A percentile compares a stretch with the other conserved stretches of the same genome.
Evolutionary conservation across 352 stramenopile species (phyloP).

Genomic region (Plasmopara viticola): DNA sequence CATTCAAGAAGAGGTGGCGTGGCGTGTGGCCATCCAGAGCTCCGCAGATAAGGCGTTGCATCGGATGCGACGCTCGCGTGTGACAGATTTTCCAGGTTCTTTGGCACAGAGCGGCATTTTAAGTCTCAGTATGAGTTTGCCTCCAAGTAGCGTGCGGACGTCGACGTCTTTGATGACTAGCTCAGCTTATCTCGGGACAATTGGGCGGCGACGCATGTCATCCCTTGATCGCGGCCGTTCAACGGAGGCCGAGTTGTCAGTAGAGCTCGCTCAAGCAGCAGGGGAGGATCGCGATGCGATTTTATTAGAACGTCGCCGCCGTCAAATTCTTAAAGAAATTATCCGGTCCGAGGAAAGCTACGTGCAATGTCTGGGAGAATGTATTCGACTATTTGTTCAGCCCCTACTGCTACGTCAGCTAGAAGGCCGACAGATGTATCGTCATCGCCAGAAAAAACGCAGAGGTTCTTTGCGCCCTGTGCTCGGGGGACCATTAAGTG

Average conservation of each 20-base stretch:
- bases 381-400: slow-evolving; percentile 79
- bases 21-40: slow-evolving; percentile 58
- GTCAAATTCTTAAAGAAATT: slow-evolving; percentile 79
- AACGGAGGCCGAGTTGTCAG: slow-evolving; percentile 30
- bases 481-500: slow-evolving; percentile 20
- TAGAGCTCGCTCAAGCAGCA: slow-evolving; percentile 21
- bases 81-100: slow-evolving; percentile 48
- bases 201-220: slow-evolving; percentile 22
- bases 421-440: slow-evolving; percentile 64
- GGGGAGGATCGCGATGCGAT: slow-evolving; percentile 39
- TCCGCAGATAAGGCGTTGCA: slow-evolving; percentile 64
- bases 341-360: slow-evolving; percentile 82
- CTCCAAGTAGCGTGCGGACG: slow-evolving; percentile 16
- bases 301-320: slow-evolving; percentile 55
- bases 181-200: slow-evolving; percentile 8
- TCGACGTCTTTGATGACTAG: slow-evolving; percentile 23
- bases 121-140: slow-evolving; percentile 23
- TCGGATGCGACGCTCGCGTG: slow-evolving; percentile 46
- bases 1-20: slow-evolving; percentile 59
- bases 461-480: slow-evolving; percentile 48
- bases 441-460: slow-evolving; percentile 56
- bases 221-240: slow-evolving; percentile 25
- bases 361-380: slow-evolving; percentile 74
- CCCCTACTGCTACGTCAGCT: slow-evolving; percentile 72
- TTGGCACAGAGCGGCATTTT: slow-evolving; percentile 40